Conservation (phyloP, 768 basidiomycete species). For the Dentipellis fragilis region DNA sequence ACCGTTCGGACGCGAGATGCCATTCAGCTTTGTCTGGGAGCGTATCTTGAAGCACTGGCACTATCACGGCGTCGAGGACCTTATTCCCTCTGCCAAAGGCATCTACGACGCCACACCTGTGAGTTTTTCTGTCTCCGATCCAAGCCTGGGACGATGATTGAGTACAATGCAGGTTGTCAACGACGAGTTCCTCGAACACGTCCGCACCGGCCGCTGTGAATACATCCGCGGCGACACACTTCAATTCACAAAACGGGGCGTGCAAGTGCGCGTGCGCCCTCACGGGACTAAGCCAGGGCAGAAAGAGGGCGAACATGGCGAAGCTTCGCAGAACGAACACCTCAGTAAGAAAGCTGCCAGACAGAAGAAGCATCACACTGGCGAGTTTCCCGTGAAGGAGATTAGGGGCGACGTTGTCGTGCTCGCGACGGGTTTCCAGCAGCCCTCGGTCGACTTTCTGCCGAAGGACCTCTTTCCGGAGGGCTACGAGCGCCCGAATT, state of each 20-base stretch:
- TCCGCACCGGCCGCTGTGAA: constrained; percentile 30
- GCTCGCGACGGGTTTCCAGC: constrained; percentile 43
- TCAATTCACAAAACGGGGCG: constrained; percentile 26
- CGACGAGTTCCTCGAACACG: constrained; percentile 37
- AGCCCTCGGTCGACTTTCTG: constrained; percentile 35
- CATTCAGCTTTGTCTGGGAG: constrained; percentile 40
- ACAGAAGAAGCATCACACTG: too few relatives aligned
- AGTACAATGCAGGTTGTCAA: constrained; percentile 31
- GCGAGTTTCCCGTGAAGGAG: constrained; percentile 6
- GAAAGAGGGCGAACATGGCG: constrained; percentile 11
- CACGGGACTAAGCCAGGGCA: constrained; percentile 22
- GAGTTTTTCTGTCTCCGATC: constrained; percentile 1
- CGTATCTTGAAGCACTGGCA: constrained; percentile 31
- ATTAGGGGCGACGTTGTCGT: constrained; percentile 38
- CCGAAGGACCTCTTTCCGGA: constrained; percentile 39
- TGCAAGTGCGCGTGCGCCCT: constrained; percentile 29
- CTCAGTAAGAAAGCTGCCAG: too few relatives aligned
- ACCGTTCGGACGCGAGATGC: constrained; percentile 45
- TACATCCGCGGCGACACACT: constrained; percentile 40
- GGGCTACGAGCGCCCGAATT: constrained; percentile 36
- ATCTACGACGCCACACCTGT: constrained; percentile 40
- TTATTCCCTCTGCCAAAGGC: constrained; percentile 29
- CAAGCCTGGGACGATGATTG: not conserved
- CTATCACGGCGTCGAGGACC: constrained; percentile 34
- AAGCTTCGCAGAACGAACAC: constrained; percentile 9